Percentiles rank a stretch among this genome's conserved stretches.
These are phyloP conservation scores for Lithocarpus polystachyus DNA, from an alignment of 306 rosid genomes.

Conservation along the genomic window DNA sequence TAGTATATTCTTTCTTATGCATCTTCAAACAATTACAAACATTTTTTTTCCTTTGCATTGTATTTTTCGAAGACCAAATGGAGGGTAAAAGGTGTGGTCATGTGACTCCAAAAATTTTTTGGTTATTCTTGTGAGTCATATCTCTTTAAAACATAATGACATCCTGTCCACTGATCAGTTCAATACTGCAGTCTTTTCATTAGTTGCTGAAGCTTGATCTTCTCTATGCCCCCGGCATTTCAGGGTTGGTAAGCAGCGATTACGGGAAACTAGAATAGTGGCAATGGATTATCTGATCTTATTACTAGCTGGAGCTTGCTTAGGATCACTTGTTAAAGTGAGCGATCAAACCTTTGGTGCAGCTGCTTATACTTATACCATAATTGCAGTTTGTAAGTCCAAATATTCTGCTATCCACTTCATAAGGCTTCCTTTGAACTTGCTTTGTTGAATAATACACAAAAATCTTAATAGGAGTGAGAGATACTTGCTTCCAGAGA, in stretches of 20 bases:
- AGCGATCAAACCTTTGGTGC: constrained; percentile 78
- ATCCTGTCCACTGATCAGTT: not conserved
- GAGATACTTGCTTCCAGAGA: not conserved
- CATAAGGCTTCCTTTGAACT: not conserved
- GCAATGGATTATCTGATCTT: constrained; percentile 87
- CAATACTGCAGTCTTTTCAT: constrained; percentile 9
- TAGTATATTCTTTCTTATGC: not conserved
- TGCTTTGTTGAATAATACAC: not conserved
- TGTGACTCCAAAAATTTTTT: not conserved
- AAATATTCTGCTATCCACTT: not conserved
- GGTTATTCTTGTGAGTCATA: not conserved
- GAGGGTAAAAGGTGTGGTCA: not conserved
- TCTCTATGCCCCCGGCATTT: constrained; percentile 20
- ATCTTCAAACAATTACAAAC: not conserved
- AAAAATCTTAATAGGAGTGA: not conserved
- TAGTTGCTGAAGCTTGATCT: constrained; percentile 18
- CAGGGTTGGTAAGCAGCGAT: constrained; percentile 86
- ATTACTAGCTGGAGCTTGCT: constrained; percentile 95
- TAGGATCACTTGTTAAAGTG: constrained; percentile 69
- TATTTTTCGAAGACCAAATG: not conserved
- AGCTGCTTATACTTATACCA: constrained; percentile 69
- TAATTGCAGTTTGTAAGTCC: constrained; percentile 92
- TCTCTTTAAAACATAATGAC: not conserved
- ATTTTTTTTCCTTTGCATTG: not conserved
- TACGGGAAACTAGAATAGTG: constrained; percentile 79